A percentile compares a stretch with the other conserved stretches of the same genome.
These are phyloP conservation scores for Wickerhamiella sorbophila DNA, from an alignment of 805 yeast genomes.

Conservation along the genomic window DNA sequence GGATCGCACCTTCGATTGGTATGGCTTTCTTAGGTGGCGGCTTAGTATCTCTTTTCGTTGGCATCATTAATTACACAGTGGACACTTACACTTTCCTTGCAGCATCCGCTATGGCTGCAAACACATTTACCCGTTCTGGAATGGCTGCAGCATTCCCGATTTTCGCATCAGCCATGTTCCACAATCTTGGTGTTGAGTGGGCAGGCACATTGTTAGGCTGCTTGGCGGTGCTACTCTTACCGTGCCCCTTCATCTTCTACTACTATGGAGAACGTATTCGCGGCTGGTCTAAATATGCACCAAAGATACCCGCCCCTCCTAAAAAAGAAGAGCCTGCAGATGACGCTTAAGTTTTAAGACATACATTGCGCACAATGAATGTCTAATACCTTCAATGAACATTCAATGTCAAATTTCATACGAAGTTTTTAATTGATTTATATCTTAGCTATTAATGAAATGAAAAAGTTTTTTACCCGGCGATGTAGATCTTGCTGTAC, in stretches of 20 bases:
- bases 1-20: conserved; percentile 47
- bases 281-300: conserved; percentile 14
- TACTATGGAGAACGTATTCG: conserved; percentile 30
- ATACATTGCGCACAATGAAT: too few species aligned
- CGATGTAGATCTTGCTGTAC: too few species aligned
- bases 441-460: too few species aligned
- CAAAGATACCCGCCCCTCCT: background rate
- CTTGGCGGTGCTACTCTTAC: conserved; percentile 34
- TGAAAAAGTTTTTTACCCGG: too few species aligned
- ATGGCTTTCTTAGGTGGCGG: conserved; percentile 40
- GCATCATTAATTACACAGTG: conserved; percentile 44
- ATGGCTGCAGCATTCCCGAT: conserved; percentile 52
- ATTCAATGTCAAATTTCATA: too few species aligned
- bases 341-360: too few species aligned
- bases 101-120: conserved; percentile 53
- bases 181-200: conserved; percentile 37
- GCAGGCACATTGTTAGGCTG: conserved; percentile 42
- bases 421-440: too few species aligned
- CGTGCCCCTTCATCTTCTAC: conserved; percentile 43
- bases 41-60: conserved; percentile 42
- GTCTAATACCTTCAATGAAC: too few species aligned
- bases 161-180: conserved; percentile 40
- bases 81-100: conserved; percentile 45
- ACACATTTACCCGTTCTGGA: conserved; percentile 42
- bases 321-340: too few species aligned